A percentile compares a stretch with the other conserved stretches of the same genome.
These are phyloP conservation scores for Penicillium sp. DNA, from an alignment of 2,329 filamentous ascomycete genomes.

Conservation along the genomic window DNA sequence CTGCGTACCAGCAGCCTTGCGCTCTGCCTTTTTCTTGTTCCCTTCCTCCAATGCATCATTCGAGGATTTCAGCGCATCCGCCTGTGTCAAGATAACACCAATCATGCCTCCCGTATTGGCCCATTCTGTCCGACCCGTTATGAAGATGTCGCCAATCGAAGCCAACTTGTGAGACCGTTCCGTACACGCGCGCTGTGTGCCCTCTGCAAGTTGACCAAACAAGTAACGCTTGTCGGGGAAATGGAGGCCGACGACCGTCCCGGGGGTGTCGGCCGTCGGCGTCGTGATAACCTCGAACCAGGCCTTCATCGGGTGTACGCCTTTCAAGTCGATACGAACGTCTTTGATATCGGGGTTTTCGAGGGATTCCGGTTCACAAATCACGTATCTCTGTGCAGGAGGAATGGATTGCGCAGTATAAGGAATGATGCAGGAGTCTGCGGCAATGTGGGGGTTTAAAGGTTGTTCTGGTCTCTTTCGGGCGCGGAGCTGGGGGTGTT, in stretches of 20 bases:
- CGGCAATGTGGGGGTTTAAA: conserved; percentile 5
- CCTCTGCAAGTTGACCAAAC: conserved; percentile 82
- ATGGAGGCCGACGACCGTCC: conserved; percentile 76
- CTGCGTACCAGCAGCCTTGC: conserved; percentile 9
- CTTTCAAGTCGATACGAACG: conserved; percentile 4
- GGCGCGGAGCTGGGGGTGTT: neutral
- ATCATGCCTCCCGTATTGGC: conserved; percentile 78
- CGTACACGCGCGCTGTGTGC: conserved; percentile 76
- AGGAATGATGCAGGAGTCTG: conserved; percentile 19
- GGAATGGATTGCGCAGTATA: conserved; percentile 1
- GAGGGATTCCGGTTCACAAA: conserved; percentile 30
- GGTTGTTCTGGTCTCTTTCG: neutral
- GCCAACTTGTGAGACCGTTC: conserved; percentile 70
- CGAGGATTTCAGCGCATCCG: conserved; percentile 63
- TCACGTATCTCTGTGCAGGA: conserved; percentile 27
- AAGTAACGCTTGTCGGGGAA: conserved; percentile 84
- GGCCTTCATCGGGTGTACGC: conserved; percentile 67
- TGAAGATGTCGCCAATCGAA: conserved; percentile 77
- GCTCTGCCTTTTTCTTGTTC: conserved; percentile 46
- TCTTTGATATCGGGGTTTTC: conserved; percentile 25
- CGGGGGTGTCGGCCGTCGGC: conserved; percentile 86
- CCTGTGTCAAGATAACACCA: conserved; percentile 83
- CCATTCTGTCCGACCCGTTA: conserved; percentile 81
- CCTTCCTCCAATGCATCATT: conserved; percentile 55
- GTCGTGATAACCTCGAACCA: conserved; percentile 77